Evolutionary conservation across 2,329 filamentous ascomycete genomes (phyloP).

Genomic region (Fusarium tanahbumbuense): DNA sequence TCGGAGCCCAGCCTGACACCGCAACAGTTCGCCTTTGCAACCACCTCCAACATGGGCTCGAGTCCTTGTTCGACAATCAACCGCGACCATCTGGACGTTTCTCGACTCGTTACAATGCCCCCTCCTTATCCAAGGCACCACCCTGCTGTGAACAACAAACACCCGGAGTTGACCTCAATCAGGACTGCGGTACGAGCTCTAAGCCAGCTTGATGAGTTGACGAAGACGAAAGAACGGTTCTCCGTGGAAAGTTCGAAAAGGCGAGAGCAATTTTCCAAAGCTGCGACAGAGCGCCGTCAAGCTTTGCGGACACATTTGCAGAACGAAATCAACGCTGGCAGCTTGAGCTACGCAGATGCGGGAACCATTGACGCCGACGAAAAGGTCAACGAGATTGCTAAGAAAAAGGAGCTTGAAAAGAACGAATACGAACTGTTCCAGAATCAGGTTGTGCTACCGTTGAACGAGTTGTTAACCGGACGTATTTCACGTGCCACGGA

Average conservation of each 20-base stretch:
- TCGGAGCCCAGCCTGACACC: conserved; percentile 57
- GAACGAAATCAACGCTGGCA: conserved; percentile 79
- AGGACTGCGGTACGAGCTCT: conserved; percentile 79
- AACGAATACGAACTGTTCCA: conserved; percentile 88
- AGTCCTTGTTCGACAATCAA: conserved; percentile 60
- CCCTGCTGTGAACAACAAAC: conserved; percentile 94
- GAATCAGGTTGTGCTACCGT: conserved; percentile 80
- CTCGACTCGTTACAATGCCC: conserved; percentile 89
- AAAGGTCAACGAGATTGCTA: conserved; percentile 74
- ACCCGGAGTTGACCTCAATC: conserved; percentile 86
- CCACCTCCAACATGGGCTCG: conserved; percentile 53
- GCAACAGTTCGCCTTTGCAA: conserved; percentile 57
- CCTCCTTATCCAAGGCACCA: conserved; percentile 95
- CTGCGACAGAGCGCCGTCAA: conserved; percentile 65
- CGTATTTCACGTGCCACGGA: conserved; percentile 79
- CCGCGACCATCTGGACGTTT: conserved; percentile 80
- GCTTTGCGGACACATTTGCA: conserved; percentile 81
- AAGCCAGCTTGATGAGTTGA: conserved; percentile 78
- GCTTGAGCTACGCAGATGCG: conserved; percentile 84
- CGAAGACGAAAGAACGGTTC: conserved; percentile 74
- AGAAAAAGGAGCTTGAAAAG: conserved; percentile 79
- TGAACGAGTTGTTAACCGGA: conserved; percentile 82
- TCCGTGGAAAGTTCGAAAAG: conserved; percentile 67
- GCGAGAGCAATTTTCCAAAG: conserved; percentile 65
- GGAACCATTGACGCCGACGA: conserved; percentile 83